Base-by-base conservation (phyloP, 2,329 filamentous ascomycete genomes). In the Hymenoscyphus repandus region DNA sequence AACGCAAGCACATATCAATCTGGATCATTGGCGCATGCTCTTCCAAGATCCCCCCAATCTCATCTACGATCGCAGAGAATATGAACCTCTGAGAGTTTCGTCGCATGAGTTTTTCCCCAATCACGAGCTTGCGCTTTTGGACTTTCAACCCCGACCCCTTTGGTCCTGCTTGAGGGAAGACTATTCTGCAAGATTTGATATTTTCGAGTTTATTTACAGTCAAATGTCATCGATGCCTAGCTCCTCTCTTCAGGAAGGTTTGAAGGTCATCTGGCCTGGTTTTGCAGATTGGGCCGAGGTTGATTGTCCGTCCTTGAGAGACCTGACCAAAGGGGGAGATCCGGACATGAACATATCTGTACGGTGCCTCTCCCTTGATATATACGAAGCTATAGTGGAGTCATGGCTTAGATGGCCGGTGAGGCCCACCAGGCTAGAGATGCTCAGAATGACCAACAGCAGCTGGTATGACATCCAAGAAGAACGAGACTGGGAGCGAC, bases 391-490 rank as follows among this genome's bases (percentile, higher is more conserved):
- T 53, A 67, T 88, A 13, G 54, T 82, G 4, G 71, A 78, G 56
- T 75, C 76, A 0, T 88, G 80, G 74, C 72, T 80, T 65, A 69
- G 75, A 45, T 89, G 85, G 85, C 83, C 83, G 0, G 87, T 86
- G 57, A 67, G 69, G 2, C 82, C 81, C 1, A 80, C 80, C 27
- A 78, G 83, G 61, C 83, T 84, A 13, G 76, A 81, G 69, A 83
- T 40, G 13, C 38, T 17, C 17, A 18, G 13, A 11, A n/a, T n/a
- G 18, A 40, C 12, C 34, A 37, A 11, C 10, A 37, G 15, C 15
- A 13, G 5, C 10, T 13, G 12, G 15, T 11, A 5, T 13, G 34
- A 37, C 10, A 5, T 13, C 12, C 12, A 5, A 17, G 34, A 37
- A 13, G 34, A n/a, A n/a, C n/a, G 22, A 27, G 22, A 27, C 22